Conservation (phyloP, 495 filamentous ascomycete species). For the Sordaria brevicollis region DNA sequence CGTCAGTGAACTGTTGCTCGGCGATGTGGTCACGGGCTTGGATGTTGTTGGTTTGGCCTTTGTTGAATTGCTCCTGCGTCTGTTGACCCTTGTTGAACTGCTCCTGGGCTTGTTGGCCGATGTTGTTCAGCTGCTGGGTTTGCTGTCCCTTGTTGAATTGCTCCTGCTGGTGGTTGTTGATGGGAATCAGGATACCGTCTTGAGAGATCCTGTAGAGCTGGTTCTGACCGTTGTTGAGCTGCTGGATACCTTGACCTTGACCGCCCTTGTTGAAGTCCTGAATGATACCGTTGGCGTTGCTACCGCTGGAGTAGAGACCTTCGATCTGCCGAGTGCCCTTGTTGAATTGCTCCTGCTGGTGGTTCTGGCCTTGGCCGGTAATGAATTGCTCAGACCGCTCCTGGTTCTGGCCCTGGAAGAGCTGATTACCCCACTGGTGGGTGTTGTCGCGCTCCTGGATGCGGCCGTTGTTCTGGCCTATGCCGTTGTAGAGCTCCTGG, state of each 20-base stretch:
- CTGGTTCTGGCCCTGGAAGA: not conserved
- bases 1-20: not conserved
- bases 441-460: not conserved
- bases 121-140: not conserved
- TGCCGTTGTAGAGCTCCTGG: not conserved
- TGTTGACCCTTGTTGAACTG: not conserved
- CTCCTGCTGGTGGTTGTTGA: not conserved
- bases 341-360: not conserved
- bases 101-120: not conserved
- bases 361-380: not conserved
- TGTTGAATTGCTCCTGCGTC: not conserved
- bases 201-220: not conserved
- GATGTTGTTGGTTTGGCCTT: not conserved
- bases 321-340: not conserved
- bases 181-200: not conserved
- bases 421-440: not conserved
- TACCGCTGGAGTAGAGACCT: not conserved
- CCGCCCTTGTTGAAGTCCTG: not conserved
- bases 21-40: not conserved
- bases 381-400: not conserved
- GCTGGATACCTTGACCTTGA: not conserved
- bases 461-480: not conserved
- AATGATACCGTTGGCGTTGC: not conserved
- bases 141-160: not conserved
- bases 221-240: not conserved